A percentile compares a stretch with the other conserved stretches of the same genome.
phyloP scores from a whole-genome alignment of 1,139 yeast genomes.

The Diutina mesorugosa region DNA sequence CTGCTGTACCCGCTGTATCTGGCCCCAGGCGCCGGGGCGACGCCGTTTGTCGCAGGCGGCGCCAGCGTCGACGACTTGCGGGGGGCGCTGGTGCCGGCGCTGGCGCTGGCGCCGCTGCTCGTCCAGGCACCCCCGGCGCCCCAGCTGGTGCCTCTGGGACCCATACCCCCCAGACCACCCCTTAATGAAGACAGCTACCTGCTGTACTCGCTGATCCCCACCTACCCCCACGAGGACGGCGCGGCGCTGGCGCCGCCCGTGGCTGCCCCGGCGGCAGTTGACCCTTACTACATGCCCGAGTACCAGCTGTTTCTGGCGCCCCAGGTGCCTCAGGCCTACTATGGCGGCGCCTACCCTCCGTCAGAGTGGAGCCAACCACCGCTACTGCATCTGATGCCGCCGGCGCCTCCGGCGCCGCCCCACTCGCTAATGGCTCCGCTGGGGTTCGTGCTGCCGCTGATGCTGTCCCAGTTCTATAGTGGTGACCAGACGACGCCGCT shows the following conservation, averaged over 20 bases:
- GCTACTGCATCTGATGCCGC: background rate
- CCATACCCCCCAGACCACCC: background rate
- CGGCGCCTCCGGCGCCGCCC: background rate
- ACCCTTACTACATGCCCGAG: background rate
- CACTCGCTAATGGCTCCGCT: background rate
- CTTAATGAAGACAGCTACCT: background rate
- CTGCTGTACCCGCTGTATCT: background rate
- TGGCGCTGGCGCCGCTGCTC: background rate
- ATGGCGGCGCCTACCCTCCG: background rate
- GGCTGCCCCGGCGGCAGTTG: background rate
- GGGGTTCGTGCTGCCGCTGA: background rate
- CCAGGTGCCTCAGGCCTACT: background rate
- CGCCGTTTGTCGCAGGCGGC: background rate
- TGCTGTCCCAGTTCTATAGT: background rate
- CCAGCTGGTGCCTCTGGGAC: background rate
- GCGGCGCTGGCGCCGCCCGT: slow-evolving; percentile 1
- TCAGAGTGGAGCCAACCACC: background rate
- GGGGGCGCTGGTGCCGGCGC: background rate
- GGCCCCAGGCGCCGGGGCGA: background rate
- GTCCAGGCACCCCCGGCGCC: background rate
- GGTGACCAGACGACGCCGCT: background rate
- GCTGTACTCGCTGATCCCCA: slow-evolving; percentile 1
- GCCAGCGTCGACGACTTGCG: background rate
- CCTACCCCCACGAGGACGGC: background rate
- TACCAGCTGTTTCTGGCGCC: background rate